Percentiles rank a stretch among this genome's conserved stretches.
phyloP scores from a whole-genome alignment of 495 filamentous ascomycete genomes.

The Annulohypoxylon stygium region DNA sequence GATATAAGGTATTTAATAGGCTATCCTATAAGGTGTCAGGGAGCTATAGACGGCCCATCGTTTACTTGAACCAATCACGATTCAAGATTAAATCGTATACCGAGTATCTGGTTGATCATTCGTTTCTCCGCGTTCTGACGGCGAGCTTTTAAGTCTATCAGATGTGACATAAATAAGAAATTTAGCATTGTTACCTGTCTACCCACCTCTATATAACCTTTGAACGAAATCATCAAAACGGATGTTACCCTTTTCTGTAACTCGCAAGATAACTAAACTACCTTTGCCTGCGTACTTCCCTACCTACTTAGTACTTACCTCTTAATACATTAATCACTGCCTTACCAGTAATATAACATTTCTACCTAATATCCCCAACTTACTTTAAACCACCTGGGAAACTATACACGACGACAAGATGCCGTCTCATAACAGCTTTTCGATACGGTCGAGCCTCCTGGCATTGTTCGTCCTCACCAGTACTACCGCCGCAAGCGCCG shows the following conservation, averaged over 20 bases:
- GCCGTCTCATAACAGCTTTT: conserved; percentile 12
- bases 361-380: background rate
- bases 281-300: background rate
- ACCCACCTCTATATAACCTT: conserved; percentile 11
- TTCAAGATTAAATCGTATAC: background rate
- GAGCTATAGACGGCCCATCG: background rate
- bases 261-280: background rate
- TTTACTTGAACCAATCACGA: background rate
- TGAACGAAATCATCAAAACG: background rate
- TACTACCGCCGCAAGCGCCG: conserved; percentile 16
- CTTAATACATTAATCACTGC: background rate
- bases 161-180: background rate
- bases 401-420: conserved; percentile 12
- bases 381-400: background rate
- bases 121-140: conserved; percentile 3
- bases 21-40: background rate
- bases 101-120: background rate
- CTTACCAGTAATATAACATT: background rate
- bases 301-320: background rate
- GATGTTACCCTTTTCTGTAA: background rate
- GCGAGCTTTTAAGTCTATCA: background rate
- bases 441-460: conserved; percentile 16
- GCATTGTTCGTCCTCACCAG: conserved; percentile 15
- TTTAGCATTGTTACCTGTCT: no score
- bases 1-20: background rate